phyloP scores from a whole-genome alignment of 768 basidiomycete species.

The Suillus brevipes region DNA sequence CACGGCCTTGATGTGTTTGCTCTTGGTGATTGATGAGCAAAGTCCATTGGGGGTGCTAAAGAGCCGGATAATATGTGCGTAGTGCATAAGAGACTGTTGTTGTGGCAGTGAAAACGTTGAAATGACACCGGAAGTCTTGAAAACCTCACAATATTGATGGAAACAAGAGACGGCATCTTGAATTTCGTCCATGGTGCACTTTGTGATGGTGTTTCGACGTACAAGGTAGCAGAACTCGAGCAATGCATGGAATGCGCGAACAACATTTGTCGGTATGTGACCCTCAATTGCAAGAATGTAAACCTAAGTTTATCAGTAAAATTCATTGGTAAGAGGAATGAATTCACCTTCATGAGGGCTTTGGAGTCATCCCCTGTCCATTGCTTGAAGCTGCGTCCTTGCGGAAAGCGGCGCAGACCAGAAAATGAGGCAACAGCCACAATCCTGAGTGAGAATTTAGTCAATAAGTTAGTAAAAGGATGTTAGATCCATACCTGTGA shows the following conservation, averaged over 20 bases:
- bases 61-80: conserved; percentile 20
- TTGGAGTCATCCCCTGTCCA: conserved; percentile 37
- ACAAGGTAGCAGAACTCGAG: conserved; percentile 30
- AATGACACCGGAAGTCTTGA: conserved; percentile 10
- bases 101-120: conserved; percentile 16
- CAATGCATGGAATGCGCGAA: conserved; percentile 16
- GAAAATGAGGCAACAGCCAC: conserved; percentile 15
- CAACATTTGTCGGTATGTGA: neutral
- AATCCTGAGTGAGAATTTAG: conserved; percentile 14
- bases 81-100: conserved; percentile 23
- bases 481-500: conserved; percentile 25
- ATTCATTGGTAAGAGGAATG: neutral
- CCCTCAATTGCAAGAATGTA: conserved; percentile 9
- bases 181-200: conserved; percentile 13
- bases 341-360: conserved; percentile 8
- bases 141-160: conserved; percentile 21
- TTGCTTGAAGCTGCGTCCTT: conserved; percentile 32
- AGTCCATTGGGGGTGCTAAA: conserved; percentile 32
- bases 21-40: conserved; percentile 20
- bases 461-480: neutral
- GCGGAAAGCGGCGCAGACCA: conserved; percentile 24
- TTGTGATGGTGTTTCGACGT: conserved; percentile 11
- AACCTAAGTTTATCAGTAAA: neutral
- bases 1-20: conserved; percentile 25
- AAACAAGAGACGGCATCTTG: conserved; percentile 15